A percentile compares a stretch with the other conserved stretches of the same genome.
phyloP scores from a whole-genome alignment of 1,284 basidiomycete species.

The Papiliotrema terrestris region DNA sequence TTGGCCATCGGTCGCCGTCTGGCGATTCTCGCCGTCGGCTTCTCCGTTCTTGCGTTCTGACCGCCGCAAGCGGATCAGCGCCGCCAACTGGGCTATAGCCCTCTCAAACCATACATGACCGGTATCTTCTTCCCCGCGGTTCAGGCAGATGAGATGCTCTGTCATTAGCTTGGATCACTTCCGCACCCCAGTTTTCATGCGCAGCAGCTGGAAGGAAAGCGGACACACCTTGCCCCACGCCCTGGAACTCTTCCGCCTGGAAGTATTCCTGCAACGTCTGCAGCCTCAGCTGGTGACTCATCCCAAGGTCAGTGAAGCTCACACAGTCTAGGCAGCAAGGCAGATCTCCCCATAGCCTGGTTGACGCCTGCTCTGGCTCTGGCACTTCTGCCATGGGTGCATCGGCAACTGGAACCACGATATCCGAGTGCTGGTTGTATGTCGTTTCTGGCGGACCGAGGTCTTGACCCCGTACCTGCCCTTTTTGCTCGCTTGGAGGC shows the following conservation, averaged over 20 bases:
- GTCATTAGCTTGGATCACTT: not conserved
- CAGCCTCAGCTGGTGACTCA: not conserved
- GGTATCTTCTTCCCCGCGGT: conserved; percentile 33
- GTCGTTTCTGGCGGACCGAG: not conserved
- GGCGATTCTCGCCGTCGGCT: not conserved
- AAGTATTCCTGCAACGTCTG: conserved; percentile 35
- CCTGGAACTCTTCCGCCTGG: conserved; percentile 37
- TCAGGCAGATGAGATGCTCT: conserved; percentile 46
- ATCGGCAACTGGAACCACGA: not conserved
- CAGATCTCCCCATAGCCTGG: conserved; percentile 19
- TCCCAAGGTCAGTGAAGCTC: conserved; percentile 1
- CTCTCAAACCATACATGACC: conserved; percentile 38
- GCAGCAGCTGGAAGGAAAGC: not conserved
- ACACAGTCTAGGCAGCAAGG: conserved; percentile 29
- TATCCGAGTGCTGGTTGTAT: not conserved
- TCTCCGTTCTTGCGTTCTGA: not conserved
- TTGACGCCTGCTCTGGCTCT: not conserved
- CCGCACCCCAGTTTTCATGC: no score
- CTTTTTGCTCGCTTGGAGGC: no score
- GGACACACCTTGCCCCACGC: conserved; percentile 37
- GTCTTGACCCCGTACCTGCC: no score
- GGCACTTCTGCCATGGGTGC: not conserved
- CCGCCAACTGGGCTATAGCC: conserved; percentile 22
- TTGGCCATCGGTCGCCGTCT: not conserved
- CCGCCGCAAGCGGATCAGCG: not conserved